Base-by-base conservation (phyloP, 148 eudicot genomes). In the Silene uniflora region DNA sequence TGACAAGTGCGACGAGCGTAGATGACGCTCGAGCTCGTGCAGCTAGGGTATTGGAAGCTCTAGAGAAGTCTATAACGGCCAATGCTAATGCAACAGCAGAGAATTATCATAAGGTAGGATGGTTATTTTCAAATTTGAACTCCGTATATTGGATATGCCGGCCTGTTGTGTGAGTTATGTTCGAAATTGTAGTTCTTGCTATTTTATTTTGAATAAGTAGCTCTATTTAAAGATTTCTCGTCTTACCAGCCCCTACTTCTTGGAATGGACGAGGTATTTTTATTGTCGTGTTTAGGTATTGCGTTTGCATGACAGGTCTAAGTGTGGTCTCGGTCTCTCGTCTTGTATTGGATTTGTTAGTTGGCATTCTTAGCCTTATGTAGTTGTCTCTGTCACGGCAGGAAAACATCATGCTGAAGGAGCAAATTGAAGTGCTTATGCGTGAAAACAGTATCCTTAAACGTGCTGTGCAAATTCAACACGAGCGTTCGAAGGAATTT, bases 341-440 rank as follows among this genome's bases (percentile, higher is more conserved):
- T 76, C 12, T 68, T 10, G 24, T 6, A 10, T 4, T 14, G 35
- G 73, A 60, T 24, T 65, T 25, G 55, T 2, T 66, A 47, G 46
- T 35, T 62, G 35, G 10, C 59, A 3, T 8, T 67, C 62, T 23
- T 73, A 6, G 32, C n/a, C 39, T 72, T 64, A 44, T 16, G 54
- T 70, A 14, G 2, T 23, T 25, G 16, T 68, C 8, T n/a, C 21
- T 24, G 23, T 60, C 39, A 24, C 78, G 25, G 24, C 80, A 93
- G 98, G 98, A 90, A 75, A 91, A 90, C 75, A 56, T 77, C 71
- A 83, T 89, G 87, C 81, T 91, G 74, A 93, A 90, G 89, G 92
- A 89, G 77, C 98, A 91, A 75, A 82, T 85, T 73, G 90, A 89
- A 73, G 87, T 66, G 9, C 76, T 88, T 61, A 77, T 87, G 61